Percentiles rank a stretch among this genome's conserved stretches.
phyloP scores from a whole-genome alignment of 2,329 filamentous ascomycete genomes.

The Aspergillus aculeatus region DNA sequence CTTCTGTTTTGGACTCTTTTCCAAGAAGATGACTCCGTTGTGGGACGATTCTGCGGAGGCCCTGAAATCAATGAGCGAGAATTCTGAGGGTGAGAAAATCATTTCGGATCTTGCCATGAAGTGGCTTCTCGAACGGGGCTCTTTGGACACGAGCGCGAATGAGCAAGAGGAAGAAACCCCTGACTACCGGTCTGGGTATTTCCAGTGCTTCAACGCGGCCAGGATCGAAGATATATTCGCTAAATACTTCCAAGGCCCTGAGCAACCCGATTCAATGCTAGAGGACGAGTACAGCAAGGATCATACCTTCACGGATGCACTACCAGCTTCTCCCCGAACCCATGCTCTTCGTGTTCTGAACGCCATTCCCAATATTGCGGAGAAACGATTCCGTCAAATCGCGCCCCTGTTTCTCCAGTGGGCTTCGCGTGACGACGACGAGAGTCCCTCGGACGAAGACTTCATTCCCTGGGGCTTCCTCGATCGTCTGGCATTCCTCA shows the following conservation, averaged over 20 bases:
- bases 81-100: conserved; percentile 68
- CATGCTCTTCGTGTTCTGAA: conserved; percentile 79
- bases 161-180: conserved; percentile 25
- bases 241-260: conserved; percentile 54
- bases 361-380: conserved; percentile 71
- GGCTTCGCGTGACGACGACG: conserved; percentile 58
- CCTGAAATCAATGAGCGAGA: conserved; percentile 71
- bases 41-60: conserved; percentile 82
- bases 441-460: conserved; percentile 26
- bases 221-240: conserved; percentile 56
- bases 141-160: conserved; percentile 23
- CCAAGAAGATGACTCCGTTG: conserved; percentile 76
- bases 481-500: conserved; percentile 81
- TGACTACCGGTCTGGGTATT: conserved; percentile 51
- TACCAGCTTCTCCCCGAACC: conserved; percentile 58
- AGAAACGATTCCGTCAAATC: conserved; percentile 79
- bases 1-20: conserved; percentile 87
- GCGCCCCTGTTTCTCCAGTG: conserved; percentile 85
- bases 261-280: conserved; percentile 59
- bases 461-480: conserved; percentile 45
- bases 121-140: conserved; percentile 62
- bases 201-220: conserved; percentile 77
- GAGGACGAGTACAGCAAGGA: conserved; percentile 62
- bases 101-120: conserved; percentile 71
- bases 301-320: conserved; percentile 45